These are phyloP conservation scores for Globisporangium nodosum DNA, from an alignment of 352 stramenopile genomes.

Conservation along the genomic window DNA sequence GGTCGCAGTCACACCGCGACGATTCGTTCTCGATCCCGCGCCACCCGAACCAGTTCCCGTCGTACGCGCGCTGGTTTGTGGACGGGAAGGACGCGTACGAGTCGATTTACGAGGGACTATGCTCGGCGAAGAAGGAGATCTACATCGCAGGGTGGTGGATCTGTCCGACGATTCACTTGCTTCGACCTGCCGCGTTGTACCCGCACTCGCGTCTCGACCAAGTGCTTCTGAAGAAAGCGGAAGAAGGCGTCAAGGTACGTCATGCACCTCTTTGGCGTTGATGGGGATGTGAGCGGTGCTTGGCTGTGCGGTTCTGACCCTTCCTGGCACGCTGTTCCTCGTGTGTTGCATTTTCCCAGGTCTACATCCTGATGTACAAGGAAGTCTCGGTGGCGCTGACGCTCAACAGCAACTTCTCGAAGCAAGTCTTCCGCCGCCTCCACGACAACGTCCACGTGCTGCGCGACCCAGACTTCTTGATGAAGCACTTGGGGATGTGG, in stretches of 20 bases:
- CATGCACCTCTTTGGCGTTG: background rate
- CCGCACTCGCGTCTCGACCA: constrained; percentile 65
- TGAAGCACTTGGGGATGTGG: constrained; percentile 85
- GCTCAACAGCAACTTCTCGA: constrained; percentile 81
- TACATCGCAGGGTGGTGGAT: constrained; percentile 91
- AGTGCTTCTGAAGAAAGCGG: constrained; percentile 59
- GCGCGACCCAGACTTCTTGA: constrained; percentile 84
- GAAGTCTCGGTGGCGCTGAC: constrained; percentile 80
- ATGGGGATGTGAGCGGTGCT: background rate
- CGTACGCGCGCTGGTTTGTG: constrained; percentile 77
- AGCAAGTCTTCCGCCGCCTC: constrained; percentile 55
- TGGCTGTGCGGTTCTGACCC: background rate
- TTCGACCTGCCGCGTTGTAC: constrained; percentile 50
- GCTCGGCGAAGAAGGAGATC: constrained; percentile 73
- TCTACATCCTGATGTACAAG: constrained; percentile 92
- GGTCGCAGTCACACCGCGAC: constrained; percentile 74
- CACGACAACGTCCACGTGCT: constrained; percentile 85
- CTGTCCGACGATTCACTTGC: constrained; percentile 76
- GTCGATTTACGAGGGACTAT: constrained; percentile 67
- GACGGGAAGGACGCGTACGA: constrained; percentile 72
- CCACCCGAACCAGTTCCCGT: constrained; percentile 49
- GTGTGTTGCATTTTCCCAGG: constrained; percentile 15
- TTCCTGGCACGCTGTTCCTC: background rate
- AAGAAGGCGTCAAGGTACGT: constrained; percentile 63
- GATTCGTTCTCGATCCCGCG: constrained; percentile 77